Evolutionary conservation across 176 grass and related monocot genomes (phyloP).

Genomic region (Triticum timopheevii): DNA sequence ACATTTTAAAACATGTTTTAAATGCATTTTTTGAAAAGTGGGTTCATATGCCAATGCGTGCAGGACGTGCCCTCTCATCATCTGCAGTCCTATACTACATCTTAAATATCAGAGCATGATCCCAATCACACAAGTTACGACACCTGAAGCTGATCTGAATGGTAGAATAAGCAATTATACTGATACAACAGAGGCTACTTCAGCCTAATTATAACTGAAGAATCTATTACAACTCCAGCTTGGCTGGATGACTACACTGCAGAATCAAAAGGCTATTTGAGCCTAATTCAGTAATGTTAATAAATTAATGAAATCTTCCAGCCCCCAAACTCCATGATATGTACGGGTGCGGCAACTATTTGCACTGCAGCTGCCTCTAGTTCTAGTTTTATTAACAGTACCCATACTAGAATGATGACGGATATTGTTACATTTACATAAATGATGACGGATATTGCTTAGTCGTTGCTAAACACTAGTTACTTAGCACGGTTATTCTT

Average conservation of each 20-base stretch:
- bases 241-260: background rate
- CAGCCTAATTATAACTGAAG: background rate
- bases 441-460: no score
- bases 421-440: no score
- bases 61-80: background rate
- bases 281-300: background rate
- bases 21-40: no score
- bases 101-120: slow-evolving; percentile 2
- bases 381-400: no score
- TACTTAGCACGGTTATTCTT: no score
- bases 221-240: slow-evolving; percentile 3
- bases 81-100: background rate
- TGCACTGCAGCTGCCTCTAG: slow-evolving; percentile 66
- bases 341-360: slow-evolving; percentile 14
- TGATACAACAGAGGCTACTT: slow-evolving; percentile 28
- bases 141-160: slow-evolving; percentile 23
- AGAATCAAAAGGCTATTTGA: background rate
- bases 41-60: no score
- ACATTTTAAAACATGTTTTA: no score
- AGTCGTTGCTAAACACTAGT: no score
- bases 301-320: slow-evolving; percentile 8
- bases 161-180: background rate
- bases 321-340: background rate
- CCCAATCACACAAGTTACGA: background rate
- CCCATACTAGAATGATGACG: no score